Evolutionary conservation across 164 flowering plant genomes (phyloP).

Genomic region (Cinnamomum micranthum): DNA sequence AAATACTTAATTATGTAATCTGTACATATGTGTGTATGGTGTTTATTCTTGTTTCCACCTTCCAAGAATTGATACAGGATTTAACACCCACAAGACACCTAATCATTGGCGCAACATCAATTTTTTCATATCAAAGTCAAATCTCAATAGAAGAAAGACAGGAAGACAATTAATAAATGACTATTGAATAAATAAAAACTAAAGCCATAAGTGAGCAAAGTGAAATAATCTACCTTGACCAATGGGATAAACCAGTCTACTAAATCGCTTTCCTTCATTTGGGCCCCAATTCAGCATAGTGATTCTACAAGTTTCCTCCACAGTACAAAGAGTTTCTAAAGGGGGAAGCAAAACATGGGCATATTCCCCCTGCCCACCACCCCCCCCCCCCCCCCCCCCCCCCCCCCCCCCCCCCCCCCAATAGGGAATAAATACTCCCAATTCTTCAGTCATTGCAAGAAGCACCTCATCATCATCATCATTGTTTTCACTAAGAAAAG

Average conservation of each 20-base stretch:
- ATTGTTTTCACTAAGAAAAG: constrained; percentile 91
- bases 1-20: too few species aligned
- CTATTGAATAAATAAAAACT: not conserved
- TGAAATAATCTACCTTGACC: constrained; percentile 55
- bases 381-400: too few species aligned
- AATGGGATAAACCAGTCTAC: constrained; percentile 82
- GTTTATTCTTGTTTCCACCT: not conserved
- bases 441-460: constrained; percentile 93
- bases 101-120: too few species aligned
- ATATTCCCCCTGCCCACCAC: too few species aligned
- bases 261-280: constrained; percentile 86
- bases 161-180: too few species aligned
- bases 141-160: too few species aligned
- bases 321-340: constrained; percentile 79
- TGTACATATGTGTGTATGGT: too few species aligned
- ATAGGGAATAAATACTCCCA: constrained; percentile 92
- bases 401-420: constrained; percentile 91
- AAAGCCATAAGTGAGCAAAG: not conserved
- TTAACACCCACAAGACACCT: not conserved
- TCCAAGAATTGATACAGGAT: not conserved
- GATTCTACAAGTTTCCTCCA: constrained; percentile 98
- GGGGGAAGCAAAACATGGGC: constrained; percentile 89
- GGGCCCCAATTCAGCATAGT: constrained; percentile 82
- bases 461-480: constrained; percentile 98
- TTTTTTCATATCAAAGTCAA: not conserved